These are phyloP conservation scores for Mimosa pudica DNA, from an alignment of 306 rosid species.

Conservation along the genomic window DNA sequence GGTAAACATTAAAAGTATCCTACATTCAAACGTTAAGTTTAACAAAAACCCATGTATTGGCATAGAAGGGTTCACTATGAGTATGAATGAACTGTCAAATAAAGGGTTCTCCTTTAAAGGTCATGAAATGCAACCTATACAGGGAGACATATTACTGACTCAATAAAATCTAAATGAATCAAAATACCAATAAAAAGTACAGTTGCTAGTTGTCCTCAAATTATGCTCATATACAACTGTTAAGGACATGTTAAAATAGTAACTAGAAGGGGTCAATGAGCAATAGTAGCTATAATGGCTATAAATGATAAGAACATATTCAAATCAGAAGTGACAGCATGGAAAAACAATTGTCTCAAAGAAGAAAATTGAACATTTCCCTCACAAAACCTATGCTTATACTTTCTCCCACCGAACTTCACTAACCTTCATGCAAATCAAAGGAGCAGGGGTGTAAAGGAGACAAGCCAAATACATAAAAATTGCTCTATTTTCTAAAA, in stretches of 20 bases:
- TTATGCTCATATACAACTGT: background rate
- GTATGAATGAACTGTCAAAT: constrained; percentile 3
- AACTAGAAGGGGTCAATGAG: background rate
- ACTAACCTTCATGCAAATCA: background rate
- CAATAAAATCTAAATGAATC: background rate
- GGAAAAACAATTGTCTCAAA: constrained; percentile 11
- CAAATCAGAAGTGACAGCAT: constrained; percentile 14
- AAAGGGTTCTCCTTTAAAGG: constrained; percentile 13
- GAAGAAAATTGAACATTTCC: background rate
- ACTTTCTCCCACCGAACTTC: constrained; percentile 1
- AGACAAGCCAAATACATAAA: background rate
- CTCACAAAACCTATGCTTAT: constrained; percentile 6
- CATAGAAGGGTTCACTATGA: background rate
- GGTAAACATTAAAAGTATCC: background rate
- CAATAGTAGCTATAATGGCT: background rate
- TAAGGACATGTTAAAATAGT: constrained; percentile 7
- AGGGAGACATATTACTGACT: background rate
- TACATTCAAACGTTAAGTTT: background rate
- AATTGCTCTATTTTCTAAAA: background rate
- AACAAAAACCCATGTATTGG: background rate
- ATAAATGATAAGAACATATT: constrained; percentile 6
- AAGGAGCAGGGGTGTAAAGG: background rate
- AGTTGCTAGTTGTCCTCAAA: background rate
- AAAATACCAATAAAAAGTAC: constrained; percentile 4
- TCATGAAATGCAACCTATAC: background rate